Evolutionary conservation across 208 protist genomes (phyloP).

Genomic region (Chromosphaera perkinsii): DNA sequence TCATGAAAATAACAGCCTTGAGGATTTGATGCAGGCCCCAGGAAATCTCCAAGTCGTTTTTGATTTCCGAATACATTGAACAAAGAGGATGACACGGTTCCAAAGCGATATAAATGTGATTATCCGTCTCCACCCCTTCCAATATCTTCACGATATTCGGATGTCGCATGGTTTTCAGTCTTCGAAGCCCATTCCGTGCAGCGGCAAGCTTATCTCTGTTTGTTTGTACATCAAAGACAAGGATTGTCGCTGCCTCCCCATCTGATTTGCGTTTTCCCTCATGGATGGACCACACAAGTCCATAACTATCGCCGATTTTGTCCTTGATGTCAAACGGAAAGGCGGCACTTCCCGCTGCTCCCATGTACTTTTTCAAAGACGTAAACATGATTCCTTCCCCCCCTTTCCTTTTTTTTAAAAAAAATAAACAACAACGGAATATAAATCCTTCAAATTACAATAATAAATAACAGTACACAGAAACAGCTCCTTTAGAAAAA

Average conservation of each 20-base stretch:
- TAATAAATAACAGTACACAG: too few relatives aligned
- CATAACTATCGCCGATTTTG: neutral
- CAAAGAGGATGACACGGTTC: neutral
- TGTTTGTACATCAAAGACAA: neutral
- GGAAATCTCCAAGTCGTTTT: neutral
- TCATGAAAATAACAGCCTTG: neutral
- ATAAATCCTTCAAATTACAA: too few relatives aligned
- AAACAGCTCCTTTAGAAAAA: too few relatives aligned
- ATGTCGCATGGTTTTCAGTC: neutral
- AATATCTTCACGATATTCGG: neutral
- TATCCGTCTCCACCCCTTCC: neutral
- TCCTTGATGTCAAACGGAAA: neutral
- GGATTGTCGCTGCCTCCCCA: neutral
- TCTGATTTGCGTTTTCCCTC: neutral
- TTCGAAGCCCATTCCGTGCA: neutral
- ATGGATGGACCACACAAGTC: neutral
- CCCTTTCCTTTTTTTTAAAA: too few relatives aligned
- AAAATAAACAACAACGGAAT: too few relatives aligned
- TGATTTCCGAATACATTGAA: neutral
- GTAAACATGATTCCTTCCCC: too few relatives aligned
- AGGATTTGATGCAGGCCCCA: neutral
- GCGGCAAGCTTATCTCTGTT: neutral
- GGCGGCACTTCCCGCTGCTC: neutral
- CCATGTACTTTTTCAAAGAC: neutral
- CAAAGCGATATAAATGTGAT: neutral